A percentile compares a stretch with the other conserved stretches of the same genome.
phyloP scores from a whole-genome alignment of 2,329 filamentous ascomycete species.

The Aspergillus brasiliensis region DNA sequence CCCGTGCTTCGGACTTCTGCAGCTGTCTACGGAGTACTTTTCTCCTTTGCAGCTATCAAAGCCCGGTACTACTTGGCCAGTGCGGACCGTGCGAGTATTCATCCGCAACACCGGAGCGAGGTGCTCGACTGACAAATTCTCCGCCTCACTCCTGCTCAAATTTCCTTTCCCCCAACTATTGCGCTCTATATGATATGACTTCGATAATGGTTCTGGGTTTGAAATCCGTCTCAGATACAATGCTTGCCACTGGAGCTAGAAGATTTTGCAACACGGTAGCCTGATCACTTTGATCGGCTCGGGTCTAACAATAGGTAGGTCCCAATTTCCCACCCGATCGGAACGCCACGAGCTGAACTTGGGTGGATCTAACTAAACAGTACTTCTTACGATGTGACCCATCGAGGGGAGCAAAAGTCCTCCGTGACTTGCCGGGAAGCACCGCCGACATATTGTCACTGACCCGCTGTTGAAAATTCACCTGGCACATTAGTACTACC shows the following conservation, averaged over 20 bases:
- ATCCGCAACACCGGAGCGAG: not conserved
- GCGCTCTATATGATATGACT: not conserved
- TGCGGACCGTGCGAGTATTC: not conserved
- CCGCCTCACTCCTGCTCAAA: conserved; percentile 1
- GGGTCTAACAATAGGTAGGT: not conserved
- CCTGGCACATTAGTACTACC: too few species aligned
- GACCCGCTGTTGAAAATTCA: not conserved
- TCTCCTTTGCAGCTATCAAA: not conserved
- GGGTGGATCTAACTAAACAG: not conserved
- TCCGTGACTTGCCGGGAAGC: not conserved
- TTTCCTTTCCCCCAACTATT: not conserved
- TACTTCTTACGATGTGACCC: not conserved
- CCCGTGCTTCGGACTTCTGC: not conserved
- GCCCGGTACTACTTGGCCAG: not conserved
- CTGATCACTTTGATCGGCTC: not conserved
- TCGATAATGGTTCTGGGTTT: not conserved
- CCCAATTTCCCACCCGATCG: not conserved
- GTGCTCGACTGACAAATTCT: conserved; percentile 4
- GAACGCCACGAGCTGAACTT: conserved; percentile 1
- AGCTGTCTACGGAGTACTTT: not conserved
- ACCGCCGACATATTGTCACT: not conserved
- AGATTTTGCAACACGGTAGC: not conserved
- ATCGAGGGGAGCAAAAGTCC: not conserved
- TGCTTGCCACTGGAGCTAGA: not conserved
- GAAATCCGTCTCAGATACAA: not conserved